Conservation (phyloP, 257 asterid species). For the Salvia rosmarinus region DNA sequence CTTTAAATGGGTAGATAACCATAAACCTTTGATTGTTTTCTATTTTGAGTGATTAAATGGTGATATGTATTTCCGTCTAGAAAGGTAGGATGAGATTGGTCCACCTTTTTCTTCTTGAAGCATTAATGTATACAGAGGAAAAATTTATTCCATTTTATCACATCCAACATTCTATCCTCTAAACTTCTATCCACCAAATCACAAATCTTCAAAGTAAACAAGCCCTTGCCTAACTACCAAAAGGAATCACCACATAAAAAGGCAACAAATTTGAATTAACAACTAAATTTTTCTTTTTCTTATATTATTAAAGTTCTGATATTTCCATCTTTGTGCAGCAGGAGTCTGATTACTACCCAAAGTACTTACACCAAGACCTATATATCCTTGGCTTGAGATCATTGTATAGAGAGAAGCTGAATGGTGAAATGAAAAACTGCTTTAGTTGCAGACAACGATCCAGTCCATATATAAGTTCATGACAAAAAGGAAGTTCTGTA, state of each 20-base stretch:
- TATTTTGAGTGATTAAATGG: not conserved
- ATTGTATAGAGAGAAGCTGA: slow-evolving; percentile 12
- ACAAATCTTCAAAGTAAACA: no score
- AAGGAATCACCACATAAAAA: slow-evolving; percentile 5
- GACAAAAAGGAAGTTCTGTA: not conserved
- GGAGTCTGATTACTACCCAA: slow-evolving; percentile 4
- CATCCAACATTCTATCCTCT: no score
- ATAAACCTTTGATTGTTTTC: no score
- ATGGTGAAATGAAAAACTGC: not conserved
- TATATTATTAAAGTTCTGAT: not conserved
- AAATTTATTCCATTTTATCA: no score
- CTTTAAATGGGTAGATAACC: no score
- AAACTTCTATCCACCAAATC: no score
- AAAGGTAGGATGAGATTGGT: no score
- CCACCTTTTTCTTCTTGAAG: no score
- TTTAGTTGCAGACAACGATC: slow-evolving; percentile 1
- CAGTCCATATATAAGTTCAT: slow-evolving; percentile 11
- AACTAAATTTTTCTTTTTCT: not conserved
- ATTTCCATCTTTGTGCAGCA: not conserved
- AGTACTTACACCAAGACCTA: not conserved
- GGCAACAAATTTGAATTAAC: not conserved
- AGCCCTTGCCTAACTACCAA: not conserved
- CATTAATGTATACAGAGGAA: no score
- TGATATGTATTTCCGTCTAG: no score
- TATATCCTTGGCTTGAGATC: not conserved